Evolutionary conservation across 2,329 filamentous ascomycete species (phyloP), one percentile per base, ranked within the genome.

Genomic region (Hypocrella siamensis): DNA sequence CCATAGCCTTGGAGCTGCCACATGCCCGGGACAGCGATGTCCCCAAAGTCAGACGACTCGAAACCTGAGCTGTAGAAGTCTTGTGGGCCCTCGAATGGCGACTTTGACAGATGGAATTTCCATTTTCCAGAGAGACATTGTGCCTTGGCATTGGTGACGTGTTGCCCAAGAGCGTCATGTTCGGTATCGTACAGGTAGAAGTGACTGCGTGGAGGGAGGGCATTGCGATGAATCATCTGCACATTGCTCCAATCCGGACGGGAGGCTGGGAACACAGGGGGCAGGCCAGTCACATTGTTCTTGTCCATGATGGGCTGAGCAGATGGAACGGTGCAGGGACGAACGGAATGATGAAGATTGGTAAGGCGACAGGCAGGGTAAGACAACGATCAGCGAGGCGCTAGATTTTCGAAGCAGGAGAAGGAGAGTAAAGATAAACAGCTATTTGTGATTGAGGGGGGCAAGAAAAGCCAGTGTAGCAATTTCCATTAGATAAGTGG

Each of bases 1-100:
- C 76, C 77, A 40, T 70, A 71, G 11, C 75, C 76, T 43, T 79
- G 69, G 2, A 78, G 56, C 48, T 82, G 77, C 78, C 78, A 83
- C 57, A 75, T 72, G 11, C 73, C 71, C 0, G 76, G 78, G 0
- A 82, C 77, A 6, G 57, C 43, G 24, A 78, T 70, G 24, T 65
- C 53, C 16, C 37, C 28, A 22, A 46, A 50, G 15, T 26, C 40
- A 1, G 46, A 42, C 8, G 54, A 44, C 33, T 59, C 51, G 34
- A 55, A 63, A 19, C 38, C 41, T 18, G 42, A 36, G 18, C 49
- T 35, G 37, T 56, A 52, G 35, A 65, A 64, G 27, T 54, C 45
- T 4, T 39, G 41, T 0, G 64, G 63, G 0, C 62, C 63, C 24
- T 57, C 48, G 33, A 63, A 53, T 6, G 65, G 65, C 3, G 59